phyloP scores from a whole-genome alignment of 352 stramenopile genomes.

The Globisporangium parvum region DNA sequence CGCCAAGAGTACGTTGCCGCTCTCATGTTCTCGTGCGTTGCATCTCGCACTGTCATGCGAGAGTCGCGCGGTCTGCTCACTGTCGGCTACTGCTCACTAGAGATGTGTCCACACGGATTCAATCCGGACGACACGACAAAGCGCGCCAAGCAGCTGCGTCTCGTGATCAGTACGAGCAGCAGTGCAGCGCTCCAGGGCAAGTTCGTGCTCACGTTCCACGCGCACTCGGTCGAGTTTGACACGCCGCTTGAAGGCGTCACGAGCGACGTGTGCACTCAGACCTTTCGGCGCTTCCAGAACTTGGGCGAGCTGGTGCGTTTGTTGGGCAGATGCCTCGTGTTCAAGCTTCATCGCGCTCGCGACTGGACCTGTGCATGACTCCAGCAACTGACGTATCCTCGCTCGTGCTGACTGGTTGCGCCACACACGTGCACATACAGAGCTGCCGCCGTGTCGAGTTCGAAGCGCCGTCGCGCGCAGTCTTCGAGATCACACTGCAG shows the following conservation, averaged over 20 bases:
- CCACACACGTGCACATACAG: slow-evolving; percentile 4
- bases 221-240: slow-evolving; percentile 66
- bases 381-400: too few species aligned
- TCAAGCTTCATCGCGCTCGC: too few species aligned
- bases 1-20: slow-evolving; percentile 33
- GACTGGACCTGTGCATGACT: too few species aligned
- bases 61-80: neutral
- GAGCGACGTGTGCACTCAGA: slow-evolving; percentile 42
- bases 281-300: slow-evolving; percentile 71
- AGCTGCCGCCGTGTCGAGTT: slow-evolving; percentile 34
- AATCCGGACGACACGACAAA: slow-evolving; percentile 35
- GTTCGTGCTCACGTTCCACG: slow-evolving; percentile 57
- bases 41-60: neutral
- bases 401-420: neutral
- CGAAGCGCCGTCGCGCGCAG: slow-evolving; percentile 20
- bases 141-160: slow-evolving; percentile 45
- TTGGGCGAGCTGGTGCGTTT: slow-evolving; percentile 43
- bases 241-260: slow-evolving; percentile 42
- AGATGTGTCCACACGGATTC: slow-evolving; percentile 65
- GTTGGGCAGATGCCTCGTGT: too few species aligned
- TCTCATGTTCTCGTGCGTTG: neutral
- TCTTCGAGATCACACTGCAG: slow-evolving; percentile 54
- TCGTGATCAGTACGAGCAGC: slow-evolving; percentile 24
- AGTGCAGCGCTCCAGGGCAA: slow-evolving; percentile 24
- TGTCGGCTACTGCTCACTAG: slow-evolving; percentile 12